Evolutionary conservation across 768 basidiomycete genomes (phyloP), one percentile per base, ranked within the genome.

Genomic region (Pleurotus djamor): DNA sequence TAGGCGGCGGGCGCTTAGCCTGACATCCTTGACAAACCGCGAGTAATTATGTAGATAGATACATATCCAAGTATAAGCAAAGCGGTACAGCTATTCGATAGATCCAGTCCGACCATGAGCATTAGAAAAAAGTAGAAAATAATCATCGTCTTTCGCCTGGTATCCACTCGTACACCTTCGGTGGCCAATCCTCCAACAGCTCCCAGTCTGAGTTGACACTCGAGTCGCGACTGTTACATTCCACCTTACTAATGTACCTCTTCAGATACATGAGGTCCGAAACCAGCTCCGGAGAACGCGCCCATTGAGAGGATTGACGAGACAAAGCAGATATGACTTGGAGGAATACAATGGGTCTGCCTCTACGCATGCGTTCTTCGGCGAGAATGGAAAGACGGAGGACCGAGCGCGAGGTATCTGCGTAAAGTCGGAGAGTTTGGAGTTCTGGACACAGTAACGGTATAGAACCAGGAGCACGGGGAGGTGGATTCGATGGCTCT

Each of bases 401-500:
- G n/a, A 56, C 54, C 21, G 54, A 56, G n/a, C 54, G 54, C 3
- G 54, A 56, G 4, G 54, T 56, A 32, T 56, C 54, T 56, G 54
- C 37, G 54, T 56, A 56, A 6, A 56, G 54, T 10, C 54, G 41
- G 13, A 56, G 54, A 6, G 54, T 56, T 17, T 17, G 21, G n/a
- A 56, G 54, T 16, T 43, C 14, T n/a, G 54, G 54, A 34, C 54
- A 56, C 12, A 56, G 54, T 16, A 56, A 32, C 45, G 45, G 17
- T 7, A 7, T 47, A 8, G 45, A 17, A 12, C 45, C 45, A 14
- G 45, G 7, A 47, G 45, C 10, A 47, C 45, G 7, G 16, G 16
- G n/a, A 16, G 45, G 16, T 7, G 45, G 2, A 47, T 41, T 41
- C 9, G 45, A 17, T 16, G 45, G 13, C 45, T 10, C 13, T 7